A percentile compares a stretch with the other conserved stretches of the same genome.
phyloP scores from a whole-genome alignment of 768 basidiomycete genomes.

The Phaeotremella skinneri region DNA sequence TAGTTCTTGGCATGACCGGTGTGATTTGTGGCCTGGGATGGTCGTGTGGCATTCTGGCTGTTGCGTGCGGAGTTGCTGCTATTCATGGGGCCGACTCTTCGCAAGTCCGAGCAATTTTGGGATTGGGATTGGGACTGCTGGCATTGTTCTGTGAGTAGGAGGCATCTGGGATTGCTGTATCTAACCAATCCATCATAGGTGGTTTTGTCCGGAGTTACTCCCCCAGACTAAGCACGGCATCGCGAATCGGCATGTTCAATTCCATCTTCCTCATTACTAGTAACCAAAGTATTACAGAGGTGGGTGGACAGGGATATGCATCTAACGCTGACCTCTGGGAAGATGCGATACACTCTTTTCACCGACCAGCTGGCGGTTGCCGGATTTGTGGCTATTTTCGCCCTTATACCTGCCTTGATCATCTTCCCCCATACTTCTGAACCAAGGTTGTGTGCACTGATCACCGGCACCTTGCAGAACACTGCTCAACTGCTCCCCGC shows the following conservation, averaged over 20 bases:
- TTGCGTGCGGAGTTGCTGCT: conserved; percentile 31
- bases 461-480: conserved; percentile 16
- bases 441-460: conserved; percentile 19
- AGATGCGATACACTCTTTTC: conserved; percentile 27
- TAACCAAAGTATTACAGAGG: conserved; percentile 21
- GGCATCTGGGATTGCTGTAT: background rate
- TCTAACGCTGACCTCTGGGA: conserved; percentile 1
- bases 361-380: conserved; percentile 33
- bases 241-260: conserved; percentile 39
- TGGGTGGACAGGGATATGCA: conserved; percentile 2
- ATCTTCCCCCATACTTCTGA: conserved; percentile 22
- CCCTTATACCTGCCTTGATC: conserved; percentile 26
- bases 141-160: conserved; percentile 39
- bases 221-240: conserved; percentile 27
- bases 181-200: conserved; percentile 11
- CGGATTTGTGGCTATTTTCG: conserved; percentile 38
- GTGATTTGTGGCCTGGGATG: conserved; percentile 28
- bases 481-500: conserved; percentile 28
- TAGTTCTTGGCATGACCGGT: conserved; percentile 33
- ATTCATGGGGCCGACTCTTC: conserved; percentile 28
- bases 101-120: conserved; percentile 29
- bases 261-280: conserved; percentile 40
- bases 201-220: conserved; percentile 33
- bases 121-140: conserved; percentile 30
- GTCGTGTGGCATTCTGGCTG: conserved; percentile 29